A percentile compares a stretch with the other conserved stretches of the same genome.
These are phyloP conservation scores for Solanum tarijense DNA, from an alignment of 257 asterid species.

Conservation along the genomic window DNA sequence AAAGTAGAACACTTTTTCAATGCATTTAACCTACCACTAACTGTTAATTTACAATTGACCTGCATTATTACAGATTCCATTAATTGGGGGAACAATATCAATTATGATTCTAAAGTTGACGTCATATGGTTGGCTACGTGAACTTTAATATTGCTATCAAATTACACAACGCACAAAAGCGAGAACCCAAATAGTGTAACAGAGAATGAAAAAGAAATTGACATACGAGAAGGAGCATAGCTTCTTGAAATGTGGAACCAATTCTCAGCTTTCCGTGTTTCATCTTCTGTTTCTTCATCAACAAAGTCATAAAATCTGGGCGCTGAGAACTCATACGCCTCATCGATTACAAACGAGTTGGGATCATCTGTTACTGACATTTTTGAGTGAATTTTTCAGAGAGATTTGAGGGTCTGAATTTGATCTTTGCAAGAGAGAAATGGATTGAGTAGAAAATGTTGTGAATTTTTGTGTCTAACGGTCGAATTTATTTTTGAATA, in stretches of 20 bases:
- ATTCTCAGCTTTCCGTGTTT: constrained; percentile 56
- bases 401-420: not conserved
- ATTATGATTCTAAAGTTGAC: not conserved
- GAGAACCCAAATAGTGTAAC: not conserved
- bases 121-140: not conserved
- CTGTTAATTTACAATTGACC: not conserved
- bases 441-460: not conserved
- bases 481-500: constrained; percentile 32
- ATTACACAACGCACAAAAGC: not conserved
- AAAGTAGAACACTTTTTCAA: not conserved
- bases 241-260: constrained; percentile 57
- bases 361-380: constrained; percentile 29
- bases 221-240: constrained; percentile 93
- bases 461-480: constrained; percentile 22
- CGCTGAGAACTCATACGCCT: constrained; percentile 72
- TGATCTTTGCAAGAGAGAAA: not conserved
- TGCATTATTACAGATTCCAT: not conserved
- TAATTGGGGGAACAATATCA: not conserved
- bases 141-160: not conserved
- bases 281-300: constrained; percentile 51
- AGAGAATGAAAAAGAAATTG: not conserved
- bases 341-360: constrained; percentile 37
- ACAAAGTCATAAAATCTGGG: constrained; percentile 65
- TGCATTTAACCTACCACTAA: not conserved
- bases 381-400: not conserved